Conservation (phyloP, 305 asterid species). For the Rubia tinctorum region DNA sequence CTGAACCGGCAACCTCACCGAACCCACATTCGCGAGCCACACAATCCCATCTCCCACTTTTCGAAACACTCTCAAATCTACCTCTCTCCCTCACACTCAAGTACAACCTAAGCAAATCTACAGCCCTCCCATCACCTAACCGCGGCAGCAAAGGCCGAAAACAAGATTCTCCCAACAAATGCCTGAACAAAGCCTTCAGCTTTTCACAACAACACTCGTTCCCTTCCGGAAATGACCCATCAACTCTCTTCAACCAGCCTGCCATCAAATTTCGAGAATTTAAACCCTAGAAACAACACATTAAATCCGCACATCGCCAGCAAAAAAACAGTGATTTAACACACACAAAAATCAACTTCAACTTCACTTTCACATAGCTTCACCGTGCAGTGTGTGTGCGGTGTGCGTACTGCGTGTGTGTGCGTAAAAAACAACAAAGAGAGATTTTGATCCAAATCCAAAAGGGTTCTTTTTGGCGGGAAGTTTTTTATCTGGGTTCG, state of each 20-base stretch:
- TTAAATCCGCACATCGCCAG: conserved; percentile 2
- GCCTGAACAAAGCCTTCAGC: conserved; percentile 33
- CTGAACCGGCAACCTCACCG: conserved; percentile 29
- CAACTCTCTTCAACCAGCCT: conserved; percentile 54
- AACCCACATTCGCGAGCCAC: conserved; percentile 56
- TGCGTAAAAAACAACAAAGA: not conserved
- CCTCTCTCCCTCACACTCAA: conserved; percentile 45
- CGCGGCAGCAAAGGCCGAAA: conserved; percentile 56
- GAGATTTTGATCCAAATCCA: not conserved
- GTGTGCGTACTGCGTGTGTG: too few species aligned
- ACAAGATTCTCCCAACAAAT: conserved; percentile 23
- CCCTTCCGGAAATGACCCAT: conserved; percentile 36
- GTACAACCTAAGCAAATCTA: conserved; percentile 56
- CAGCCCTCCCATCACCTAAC: conserved; percentile 46
- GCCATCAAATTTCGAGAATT: conserved; percentile 43
- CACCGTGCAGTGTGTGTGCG: not conserved
- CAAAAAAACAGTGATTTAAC: conserved; percentile 5
- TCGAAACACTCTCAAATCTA: conserved; percentile 39
- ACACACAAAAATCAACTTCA: not conserved
- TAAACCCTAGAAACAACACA: conserved; percentile 41
- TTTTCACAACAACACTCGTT: conserved; percentile 9
- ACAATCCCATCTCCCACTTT: conserved; percentile 39
- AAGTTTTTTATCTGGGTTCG: conserved; percentile 1
- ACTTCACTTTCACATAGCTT: not conserved
- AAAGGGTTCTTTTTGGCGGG: conserved; percentile 19